phyloP scores from a whole-genome alignment of 164 flowering plant genomes.

The Pachysandra terminalis region DNA sequence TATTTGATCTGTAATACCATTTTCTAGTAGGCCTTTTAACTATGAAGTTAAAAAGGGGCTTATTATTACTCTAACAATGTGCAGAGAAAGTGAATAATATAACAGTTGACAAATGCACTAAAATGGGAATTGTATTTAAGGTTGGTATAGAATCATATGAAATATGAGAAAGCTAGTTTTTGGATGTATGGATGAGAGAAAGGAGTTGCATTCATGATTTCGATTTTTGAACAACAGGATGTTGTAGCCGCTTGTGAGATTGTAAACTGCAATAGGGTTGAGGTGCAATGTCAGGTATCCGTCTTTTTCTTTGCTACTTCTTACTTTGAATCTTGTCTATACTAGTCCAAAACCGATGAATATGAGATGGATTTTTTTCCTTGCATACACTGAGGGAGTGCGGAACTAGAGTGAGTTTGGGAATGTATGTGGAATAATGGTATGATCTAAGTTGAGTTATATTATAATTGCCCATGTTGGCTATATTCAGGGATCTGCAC shows the following conservation, averaged over 20 bases:
- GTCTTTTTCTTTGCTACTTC: background rate
- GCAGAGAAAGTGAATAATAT: constrained; percentile 98
- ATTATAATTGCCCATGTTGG: background rate
- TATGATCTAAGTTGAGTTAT: background rate
- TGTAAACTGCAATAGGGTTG: constrained; percentile 90
- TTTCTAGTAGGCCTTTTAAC: background rate
- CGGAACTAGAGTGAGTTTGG: background rate
- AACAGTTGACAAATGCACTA: constrained; percentile 91
- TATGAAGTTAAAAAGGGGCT: constrained; percentile 9
- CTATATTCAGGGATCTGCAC: constrained; percentile 78
- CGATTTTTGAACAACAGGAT: constrained; percentile 47
- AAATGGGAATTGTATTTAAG: constrained; percentile 85
- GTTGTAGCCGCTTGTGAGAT: constrained; percentile 98
- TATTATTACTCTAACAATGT: constrained; percentile 15
- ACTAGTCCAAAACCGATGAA: background rate
- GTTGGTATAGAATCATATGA: constrained; percentile 36
- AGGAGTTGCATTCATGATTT: constrained; percentile 7
- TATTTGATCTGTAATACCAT: background rate
- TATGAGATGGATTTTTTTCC: background rate
- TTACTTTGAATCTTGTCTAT: too few relatives aligned
- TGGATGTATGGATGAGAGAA: background rate
- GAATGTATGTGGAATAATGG: background rate
- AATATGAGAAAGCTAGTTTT: background rate
- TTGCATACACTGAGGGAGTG: background rate
- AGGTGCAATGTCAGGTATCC: constrained; percentile 95